Conservation (phyloP, 805 yeast genomes). For the Wickerhamiella shivajii region DNA sequence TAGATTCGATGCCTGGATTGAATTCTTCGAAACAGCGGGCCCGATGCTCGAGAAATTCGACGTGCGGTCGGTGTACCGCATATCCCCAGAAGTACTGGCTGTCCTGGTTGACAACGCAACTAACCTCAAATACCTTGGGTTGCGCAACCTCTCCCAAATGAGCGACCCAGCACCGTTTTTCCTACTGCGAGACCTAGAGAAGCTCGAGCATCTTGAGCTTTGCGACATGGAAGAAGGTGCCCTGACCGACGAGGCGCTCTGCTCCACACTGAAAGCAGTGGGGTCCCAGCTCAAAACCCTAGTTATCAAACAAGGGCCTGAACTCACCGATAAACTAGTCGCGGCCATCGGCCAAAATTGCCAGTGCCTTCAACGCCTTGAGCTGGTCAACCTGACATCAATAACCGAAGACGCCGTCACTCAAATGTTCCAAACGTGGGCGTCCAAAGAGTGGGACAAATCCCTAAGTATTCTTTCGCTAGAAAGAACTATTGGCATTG, state of each 20-base stretch:
- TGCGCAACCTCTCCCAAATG: slow-evolving; percentile 63
- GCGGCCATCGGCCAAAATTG: slow-evolving; percentile 47
- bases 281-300: slow-evolving; percentile 49
- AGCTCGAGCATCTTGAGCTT: slow-evolving; percentile 45
- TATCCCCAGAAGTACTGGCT: slow-evolving; percentile 50
- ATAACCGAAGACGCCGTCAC: slow-evolving; percentile 56
- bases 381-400: slow-evolving; percentile 44
- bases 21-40: slow-evolving; percentile 48
- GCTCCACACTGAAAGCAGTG: slow-evolving; percentile 33
- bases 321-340: slow-evolving; percentile 32
- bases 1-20: slow-evolving; percentile 61
- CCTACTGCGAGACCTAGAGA: slow-evolving; percentile 41
- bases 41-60: slow-evolving; percentile 42
- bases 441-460: slow-evolving; percentile 21
- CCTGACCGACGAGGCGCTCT: slow-evolving; percentile 52
- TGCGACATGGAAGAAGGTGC: slow-evolving; percentile 52
- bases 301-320: slow-evolving; percentile 57
- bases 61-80: slow-evolving; percentile 70
- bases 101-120: slow-evolving; percentile 45
- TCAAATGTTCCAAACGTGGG: slow-evolving; percentile 43
- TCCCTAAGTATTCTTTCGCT: slow-evolving; percentile 50
- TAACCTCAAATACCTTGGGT: slow-evolving; percentile 38
- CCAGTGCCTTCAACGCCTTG: slow-evolving; percentile 35
- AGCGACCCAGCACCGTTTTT: slow-evolving; percentile 42
- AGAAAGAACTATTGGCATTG: slow-evolving; percentile 49